Evolutionary conservation across 2,329 filamentous ascomycete genomes (phyloP).

Genomic region (Exophiala dermatitidis): DNA sequence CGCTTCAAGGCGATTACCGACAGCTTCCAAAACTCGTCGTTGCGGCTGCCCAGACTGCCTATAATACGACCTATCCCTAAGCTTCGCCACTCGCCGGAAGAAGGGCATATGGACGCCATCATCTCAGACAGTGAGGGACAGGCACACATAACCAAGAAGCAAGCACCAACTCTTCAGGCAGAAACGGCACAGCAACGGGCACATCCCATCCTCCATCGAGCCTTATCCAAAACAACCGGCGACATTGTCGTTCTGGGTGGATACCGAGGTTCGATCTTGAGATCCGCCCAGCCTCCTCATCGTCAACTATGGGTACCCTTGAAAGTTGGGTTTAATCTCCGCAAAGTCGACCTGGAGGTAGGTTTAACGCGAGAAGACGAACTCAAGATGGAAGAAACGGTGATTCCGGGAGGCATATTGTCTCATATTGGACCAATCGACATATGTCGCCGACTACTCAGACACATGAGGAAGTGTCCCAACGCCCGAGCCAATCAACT

Average conservation of each 20-base stretch:
- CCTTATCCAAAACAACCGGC: conserved; percentile 64
- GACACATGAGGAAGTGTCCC: conserved; percentile 64
- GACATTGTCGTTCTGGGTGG: conserved; percentile 86
- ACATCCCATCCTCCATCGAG: conserved; percentile 48
- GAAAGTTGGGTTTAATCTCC: conserved; percentile 83
- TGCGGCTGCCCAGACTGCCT: conserved; percentile 52
- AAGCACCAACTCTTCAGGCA: conserved; percentile 10
- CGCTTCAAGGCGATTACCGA: conserved; percentile 85
- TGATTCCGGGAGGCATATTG: conserved; percentile 82
- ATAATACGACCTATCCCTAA: conserved; percentile 30
- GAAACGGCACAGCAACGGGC: conserved; percentile 29
- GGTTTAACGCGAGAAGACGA: conserved; percentile 76
- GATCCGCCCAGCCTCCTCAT: conserved; percentile 71
- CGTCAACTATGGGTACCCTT: conserved; percentile 92
- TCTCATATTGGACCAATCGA: conserved; percentile 87
- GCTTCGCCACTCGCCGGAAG: conserved; percentile 1
- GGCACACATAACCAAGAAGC: conserved; percentile 10
- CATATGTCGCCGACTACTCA: conserved; percentile 74
- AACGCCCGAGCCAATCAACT: conserved; percentile 66
- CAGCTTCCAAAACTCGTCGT: conserved; percentile 74
- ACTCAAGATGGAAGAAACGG: conserved; percentile 70
- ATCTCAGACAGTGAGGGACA: background rate
- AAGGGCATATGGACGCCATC: background rate
- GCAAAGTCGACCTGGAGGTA: conserved; percentile 85
- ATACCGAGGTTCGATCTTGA: conserved; percentile 81